phyloP scores from a whole-genome alignment of 495 filamentous ascomycete species.

The Pyrenula aspistea region DNA sequence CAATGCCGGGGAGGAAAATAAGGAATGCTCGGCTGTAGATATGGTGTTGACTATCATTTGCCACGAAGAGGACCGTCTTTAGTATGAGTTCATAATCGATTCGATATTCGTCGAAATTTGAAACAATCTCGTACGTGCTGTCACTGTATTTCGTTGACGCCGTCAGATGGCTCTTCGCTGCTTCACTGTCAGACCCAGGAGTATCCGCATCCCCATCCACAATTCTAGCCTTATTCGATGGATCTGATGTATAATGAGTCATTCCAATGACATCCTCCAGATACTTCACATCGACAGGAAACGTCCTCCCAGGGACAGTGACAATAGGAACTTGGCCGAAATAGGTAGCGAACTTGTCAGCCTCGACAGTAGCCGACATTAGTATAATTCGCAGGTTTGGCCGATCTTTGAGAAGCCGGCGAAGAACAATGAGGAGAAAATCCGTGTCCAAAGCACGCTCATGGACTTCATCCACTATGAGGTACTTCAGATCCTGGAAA shows the following conservation, averaged over 20 bases:
- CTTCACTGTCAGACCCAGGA: constrained; percentile 31
- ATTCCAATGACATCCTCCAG: constrained; percentile 84
- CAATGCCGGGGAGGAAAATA: constrained; percentile 89
- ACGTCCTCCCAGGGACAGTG: constrained; percentile 83
- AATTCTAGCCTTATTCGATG: background rate
- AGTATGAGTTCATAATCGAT: constrained; percentile 78
- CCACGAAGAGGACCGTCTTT: constrained; percentile 59
- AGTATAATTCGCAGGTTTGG: constrained; percentile 73
- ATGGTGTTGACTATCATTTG: constrained; percentile 47
- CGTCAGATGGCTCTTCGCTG: constrained; percentile 10
- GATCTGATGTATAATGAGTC: constrained; percentile 49
- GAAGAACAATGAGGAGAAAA: constrained; percentile 81
- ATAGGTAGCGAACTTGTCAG: constrained; percentile 80
- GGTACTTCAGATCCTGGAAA: constrained; percentile 77
- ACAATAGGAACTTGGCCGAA: constrained; percentile 62
- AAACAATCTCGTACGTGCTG: constrained; percentile 58
- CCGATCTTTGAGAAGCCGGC: constrained; percentile 59
- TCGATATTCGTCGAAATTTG: constrained; percentile 72
- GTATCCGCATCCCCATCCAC: constrained; percentile 32
- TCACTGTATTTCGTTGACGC: constrained; percentile 58
- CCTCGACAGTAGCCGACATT: constrained; percentile 95
- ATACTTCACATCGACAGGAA: constrained; percentile 77
- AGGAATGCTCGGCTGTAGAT: constrained; percentile 80
- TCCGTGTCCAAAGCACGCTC: constrained; percentile 92
- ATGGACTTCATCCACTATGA: constrained; percentile 92